Evolutionary conservation across 257 asterid species (phyloP).

Genomic region (Parsonsia alboflavescens): DNA sequence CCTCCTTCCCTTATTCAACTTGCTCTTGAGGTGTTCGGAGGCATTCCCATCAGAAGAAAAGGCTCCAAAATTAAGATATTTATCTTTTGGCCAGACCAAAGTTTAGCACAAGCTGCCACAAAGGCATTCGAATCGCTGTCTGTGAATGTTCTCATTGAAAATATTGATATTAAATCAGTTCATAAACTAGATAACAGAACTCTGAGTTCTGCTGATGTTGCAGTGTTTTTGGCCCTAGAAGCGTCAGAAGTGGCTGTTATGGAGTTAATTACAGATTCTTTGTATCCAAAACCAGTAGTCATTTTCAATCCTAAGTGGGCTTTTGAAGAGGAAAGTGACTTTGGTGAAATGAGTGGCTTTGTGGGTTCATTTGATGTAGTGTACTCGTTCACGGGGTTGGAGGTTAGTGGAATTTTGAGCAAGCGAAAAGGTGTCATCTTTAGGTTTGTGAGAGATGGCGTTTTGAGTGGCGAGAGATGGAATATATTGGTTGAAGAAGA

Average conservation of each 20-base stretch:
- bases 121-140: conserved; percentile 43
- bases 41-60: conserved; percentile 57
- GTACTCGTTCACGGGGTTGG: conserved; percentile 83
- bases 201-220: conserved; percentile 50
- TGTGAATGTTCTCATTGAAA: conserved; percentile 40
- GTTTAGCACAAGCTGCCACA: conserved; percentile 43
- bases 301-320: conserved; percentile 83
- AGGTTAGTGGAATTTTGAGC: conserved; percentile 64
- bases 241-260: conserved; percentile 46
- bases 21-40: conserved; percentile 63
- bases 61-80: conserved; percentile 47
- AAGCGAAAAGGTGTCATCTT: conserved; percentile 75
- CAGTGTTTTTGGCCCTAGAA: conserved; percentile 58
- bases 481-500: conserved; percentile 67
- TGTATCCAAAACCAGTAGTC: conserved; percentile 67
- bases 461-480: conserved; percentile 86
- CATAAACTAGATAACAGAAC: conserved; percentile 34
- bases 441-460: conserved; percentile 66
- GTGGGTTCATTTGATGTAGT: conserved; percentile 74
- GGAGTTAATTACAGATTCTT: conserved; percentile 41
- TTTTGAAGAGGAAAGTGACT: conserved; percentile 61
- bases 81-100: conserved; percentile 49
- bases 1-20: conserved; percentile 51
- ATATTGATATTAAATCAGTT: conserved; percentile 38
- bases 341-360: conserved; percentile 51